phyloP scores from a whole-genome alignment of 1,139 yeast species.

The Spathaspora sp. region DNA sequence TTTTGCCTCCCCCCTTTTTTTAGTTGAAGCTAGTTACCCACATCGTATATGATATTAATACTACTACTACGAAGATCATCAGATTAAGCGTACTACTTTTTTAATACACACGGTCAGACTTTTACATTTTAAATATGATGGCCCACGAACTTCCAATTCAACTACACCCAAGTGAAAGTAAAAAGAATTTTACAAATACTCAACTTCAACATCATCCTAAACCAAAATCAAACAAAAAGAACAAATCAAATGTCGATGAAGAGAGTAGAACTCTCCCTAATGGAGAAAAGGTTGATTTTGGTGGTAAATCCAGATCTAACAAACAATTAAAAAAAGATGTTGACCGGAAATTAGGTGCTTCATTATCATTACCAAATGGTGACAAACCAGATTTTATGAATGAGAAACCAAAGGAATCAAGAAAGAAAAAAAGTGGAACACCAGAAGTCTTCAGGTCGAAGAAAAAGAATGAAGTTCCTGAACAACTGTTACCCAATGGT shows the following conservation, averaged over 20 bases:
- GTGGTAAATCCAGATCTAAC: conserved; percentile 15
- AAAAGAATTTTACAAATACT: conserved; percentile 2
- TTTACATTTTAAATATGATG: conserved; percentile 28
- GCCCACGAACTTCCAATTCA: conserved; percentile 38
- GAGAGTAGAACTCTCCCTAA: conserved; percentile 36
- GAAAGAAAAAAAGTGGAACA: conserved; percentile 4
- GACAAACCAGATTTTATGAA: conserved; percentile 31
- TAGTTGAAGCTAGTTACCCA: not conserved
- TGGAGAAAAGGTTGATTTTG: conserved; percentile 45
- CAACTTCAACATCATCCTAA: conserved; percentile 1
- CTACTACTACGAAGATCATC: not conserved
- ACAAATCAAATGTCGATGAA: conserved; percentile 16
- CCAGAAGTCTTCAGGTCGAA: not conserved
- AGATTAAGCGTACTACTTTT: not conserved
- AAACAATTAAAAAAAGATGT: conserved; percentile 6
- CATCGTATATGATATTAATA: not conserved
- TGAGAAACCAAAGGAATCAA: conserved; percentile 15
- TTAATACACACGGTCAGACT: not conserved
- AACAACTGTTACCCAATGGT: conserved; percentile 28
- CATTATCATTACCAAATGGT: conserved; percentile 28
- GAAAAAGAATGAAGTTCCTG: not conserved
- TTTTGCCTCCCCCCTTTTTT: not conserved
- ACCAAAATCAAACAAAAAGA: conserved; percentile 6
- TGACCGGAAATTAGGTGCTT: conserved; percentile 7
- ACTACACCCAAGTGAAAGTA: conserved; percentile 14